Percentiles rank a stretch among this genome's conserved stretches.
Conservation (phyloP, 2,329 filamentous ascomycete species). For the Sarocladium oryzae region DNA sequence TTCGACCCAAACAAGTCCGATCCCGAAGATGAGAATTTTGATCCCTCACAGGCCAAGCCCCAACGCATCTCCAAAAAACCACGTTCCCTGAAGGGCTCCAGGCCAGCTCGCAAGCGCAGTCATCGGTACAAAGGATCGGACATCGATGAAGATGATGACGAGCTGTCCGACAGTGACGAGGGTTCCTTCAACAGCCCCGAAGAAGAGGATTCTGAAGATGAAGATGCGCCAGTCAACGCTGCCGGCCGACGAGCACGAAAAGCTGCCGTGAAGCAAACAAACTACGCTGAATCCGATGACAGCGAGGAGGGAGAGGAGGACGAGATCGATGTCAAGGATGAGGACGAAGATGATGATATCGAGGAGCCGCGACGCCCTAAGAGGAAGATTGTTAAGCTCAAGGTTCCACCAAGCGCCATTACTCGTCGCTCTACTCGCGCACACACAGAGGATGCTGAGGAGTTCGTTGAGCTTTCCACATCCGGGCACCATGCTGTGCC, state of each 20-base stretch:
- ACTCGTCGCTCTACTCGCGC: conserved; percentile 44
- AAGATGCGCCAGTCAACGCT: conserved; percentile 36
- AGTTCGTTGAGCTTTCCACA: conserved; percentile 51
- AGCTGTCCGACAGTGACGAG: conserved; percentile 47
- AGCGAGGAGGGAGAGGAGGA: conserved; percentile 33
- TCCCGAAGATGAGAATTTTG: conserved; percentile 60
- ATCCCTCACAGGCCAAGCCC: conserved; percentile 42
- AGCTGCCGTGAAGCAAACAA: conserved; percentile 37
- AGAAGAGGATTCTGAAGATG: conserved; percentile 34
- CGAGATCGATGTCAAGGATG: conserved; percentile 21
- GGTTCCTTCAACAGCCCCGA: conserved; percentile 41
- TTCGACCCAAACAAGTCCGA: conserved; percentile 64
- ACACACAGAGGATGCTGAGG: conserved; percentile 47
- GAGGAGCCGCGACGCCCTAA: conserved; percentile 18
- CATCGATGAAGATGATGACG: conserved; percentile 55
- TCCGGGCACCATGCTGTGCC: conserved; percentile 52
- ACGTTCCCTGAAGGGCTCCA: conserved; percentile 29
- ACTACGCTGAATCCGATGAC: conserved; percentile 36
- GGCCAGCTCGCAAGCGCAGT: conserved; percentile 28
- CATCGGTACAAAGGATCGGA: conserved; percentile 52
- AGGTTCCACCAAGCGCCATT: conserved; percentile 25
- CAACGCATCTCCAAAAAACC: conserved; percentile 36
- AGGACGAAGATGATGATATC: conserved; percentile 21
- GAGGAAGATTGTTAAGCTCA: conserved; percentile 40
- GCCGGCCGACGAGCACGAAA: conserved; percentile 44